Evolutionary conservation across 768 basidiomycete species (phyloP).

Genomic region (Lactarius quietus): DNA sequence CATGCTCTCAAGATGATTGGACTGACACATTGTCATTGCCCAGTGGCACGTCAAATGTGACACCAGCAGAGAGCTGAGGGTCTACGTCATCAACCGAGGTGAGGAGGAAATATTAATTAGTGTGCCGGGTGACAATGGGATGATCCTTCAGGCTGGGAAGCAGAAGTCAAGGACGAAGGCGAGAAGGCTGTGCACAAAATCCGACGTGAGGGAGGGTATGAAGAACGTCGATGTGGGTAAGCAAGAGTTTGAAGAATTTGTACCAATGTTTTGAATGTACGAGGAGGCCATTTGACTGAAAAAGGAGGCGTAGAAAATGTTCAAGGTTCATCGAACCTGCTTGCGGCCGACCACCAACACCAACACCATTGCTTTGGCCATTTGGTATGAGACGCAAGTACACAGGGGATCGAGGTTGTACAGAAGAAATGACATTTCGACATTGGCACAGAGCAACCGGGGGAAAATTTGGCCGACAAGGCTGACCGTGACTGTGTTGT

Average conservation of each 20-base stretch:
- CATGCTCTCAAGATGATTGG: not conserved
- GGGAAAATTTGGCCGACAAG: too few species aligned
- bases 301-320: not conserved
- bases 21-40: not conserved
- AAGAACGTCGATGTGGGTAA: not conserved
- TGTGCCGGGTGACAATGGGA: not conserved
- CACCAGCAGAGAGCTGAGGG: not conserved
- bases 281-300: conserved; percentile 14
- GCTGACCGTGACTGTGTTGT: too few species aligned
- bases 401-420: too few species aligned
- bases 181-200: not conserved
- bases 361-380: too few species aligned
- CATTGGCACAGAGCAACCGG: too few species aligned
- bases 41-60: not conserved
- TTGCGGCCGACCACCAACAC: too few species aligned
- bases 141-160: not conserved
- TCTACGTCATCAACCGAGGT: not conserved
- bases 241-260: conserved; percentile 7
- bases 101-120: not conserved
- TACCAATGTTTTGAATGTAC: conserved; percentile 22
- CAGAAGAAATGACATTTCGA: too few species aligned
- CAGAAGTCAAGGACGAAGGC: not conserved
- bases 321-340: too few species aligned
- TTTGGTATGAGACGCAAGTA: too few species aligned
- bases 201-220: conserved; percentile 7